phyloP scores from a whole-genome alignment of 2,329 filamentous ascomycete species.

The Fusarium mundagurra region DNA sequence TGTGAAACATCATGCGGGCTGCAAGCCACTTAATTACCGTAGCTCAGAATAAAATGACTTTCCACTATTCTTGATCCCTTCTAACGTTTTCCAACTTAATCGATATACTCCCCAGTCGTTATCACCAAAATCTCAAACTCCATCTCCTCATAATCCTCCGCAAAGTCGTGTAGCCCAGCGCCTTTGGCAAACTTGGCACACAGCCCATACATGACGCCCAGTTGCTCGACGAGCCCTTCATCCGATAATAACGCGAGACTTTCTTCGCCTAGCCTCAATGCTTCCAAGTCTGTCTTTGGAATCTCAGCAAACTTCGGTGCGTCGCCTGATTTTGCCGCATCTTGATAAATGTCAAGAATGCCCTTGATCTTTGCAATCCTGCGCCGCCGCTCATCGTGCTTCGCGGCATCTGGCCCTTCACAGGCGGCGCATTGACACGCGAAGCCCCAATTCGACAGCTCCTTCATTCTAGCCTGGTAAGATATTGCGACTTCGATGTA shows the following conservation, averaged over 20 bases:
- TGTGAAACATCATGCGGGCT: rapidly evolving
- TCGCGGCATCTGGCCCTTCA: background rate
- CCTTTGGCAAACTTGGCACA: slow-evolving; percentile 10
- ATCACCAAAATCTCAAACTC: slow-evolving; percentile 11
- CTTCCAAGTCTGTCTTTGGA: slow-evolving; percentile 6
- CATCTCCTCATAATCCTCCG: background rate
- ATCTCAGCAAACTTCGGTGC: background rate
- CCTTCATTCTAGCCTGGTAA: background rate
- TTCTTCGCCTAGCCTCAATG: background rate
- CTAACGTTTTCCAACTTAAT: background rate
- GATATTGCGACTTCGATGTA: slow-evolving; percentile 13
- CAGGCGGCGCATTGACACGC: background rate
- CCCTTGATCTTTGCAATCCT: slow-evolving; percentile 11
- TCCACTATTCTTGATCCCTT: background rate
- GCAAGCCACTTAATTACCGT: rapidly evolving
- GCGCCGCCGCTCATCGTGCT: slow-evolving; percentile 10
- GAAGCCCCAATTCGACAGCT: slow-evolving; percentile 14
- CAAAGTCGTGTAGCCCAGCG: background rate
- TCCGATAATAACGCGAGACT: background rate
- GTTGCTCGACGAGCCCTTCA: slow-evolving; percentile 3
- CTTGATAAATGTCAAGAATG: slow-evolving; percentile 3
- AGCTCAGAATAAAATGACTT: too few relatives aligned
- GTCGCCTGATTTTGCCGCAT: background rate
- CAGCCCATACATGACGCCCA: slow-evolving; percentile 10
- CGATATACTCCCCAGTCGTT: slow-evolving; percentile 8